Percentiles rank a stretch among this genome's conserved stretches.
Evolutionary conservation across 164 flowering plant species (phyloP).

Genomic region (Vitis vinifera): DNA sequence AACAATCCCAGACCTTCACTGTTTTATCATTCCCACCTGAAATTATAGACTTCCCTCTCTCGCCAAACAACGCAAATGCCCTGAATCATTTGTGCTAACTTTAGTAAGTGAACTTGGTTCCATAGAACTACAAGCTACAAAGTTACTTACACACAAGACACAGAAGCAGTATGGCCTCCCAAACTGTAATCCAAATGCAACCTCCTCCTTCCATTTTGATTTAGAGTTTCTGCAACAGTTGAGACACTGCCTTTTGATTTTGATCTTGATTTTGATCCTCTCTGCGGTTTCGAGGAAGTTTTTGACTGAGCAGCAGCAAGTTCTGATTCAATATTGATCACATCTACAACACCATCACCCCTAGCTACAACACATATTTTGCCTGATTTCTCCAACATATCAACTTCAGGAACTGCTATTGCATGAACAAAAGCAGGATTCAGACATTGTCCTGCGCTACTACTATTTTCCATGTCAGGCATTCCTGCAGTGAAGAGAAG

Average conservation of each 20-base stretch:
- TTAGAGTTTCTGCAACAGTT: constrained; percentile 16
- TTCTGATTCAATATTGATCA: constrained; percentile 72
- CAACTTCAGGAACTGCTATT: constrained; percentile 71
- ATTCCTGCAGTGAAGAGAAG: constrained; percentile 32
- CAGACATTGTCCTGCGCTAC: constrained; percentile 53
- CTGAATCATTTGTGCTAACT: constrained; percentile 28
- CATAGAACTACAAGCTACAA: neutral
- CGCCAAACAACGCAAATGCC: constrained; percentile 81
- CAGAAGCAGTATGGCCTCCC: constrained; percentile 91
- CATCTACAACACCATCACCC: constrained; percentile 82
- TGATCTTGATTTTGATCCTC: constrained; percentile 41
- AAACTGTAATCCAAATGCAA: constrained; percentile 60
- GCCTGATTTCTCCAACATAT: constrained; percentile 61
- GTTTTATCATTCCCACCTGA: constrained; percentile 87
- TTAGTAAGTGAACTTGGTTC: neutral
- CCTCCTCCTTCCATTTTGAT: constrained; percentile 37
- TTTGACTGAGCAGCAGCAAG: constrained; percentile 45
- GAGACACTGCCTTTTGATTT: constrained; percentile 29
- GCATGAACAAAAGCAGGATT: constrained; percentile 96
- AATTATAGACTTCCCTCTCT: constrained; percentile 74
- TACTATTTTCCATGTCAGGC: constrained; percentile 31
- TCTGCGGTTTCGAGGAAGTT: constrained; percentile 36
- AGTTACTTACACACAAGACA: constrained; percentile 80
- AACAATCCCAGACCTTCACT: constrained; percentile 88
- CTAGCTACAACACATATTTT: constrained; percentile 81